These are phyloP conservation scores for Quillaja saponaria DNA, from an alignment of 306 rosid genomes.

Conservation along the genomic window DNA sequence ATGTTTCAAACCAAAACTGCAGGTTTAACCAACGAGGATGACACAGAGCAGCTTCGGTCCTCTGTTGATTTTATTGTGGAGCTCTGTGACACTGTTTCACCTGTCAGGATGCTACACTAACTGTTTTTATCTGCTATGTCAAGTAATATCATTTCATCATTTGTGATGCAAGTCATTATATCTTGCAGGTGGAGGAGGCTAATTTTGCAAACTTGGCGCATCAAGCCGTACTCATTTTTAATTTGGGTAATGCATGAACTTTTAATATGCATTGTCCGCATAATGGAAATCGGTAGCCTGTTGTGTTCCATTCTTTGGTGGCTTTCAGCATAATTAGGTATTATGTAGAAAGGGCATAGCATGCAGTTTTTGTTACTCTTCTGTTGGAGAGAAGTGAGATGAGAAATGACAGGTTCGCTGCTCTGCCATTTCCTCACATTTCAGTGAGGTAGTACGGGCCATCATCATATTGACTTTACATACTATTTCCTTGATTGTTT, in stretches of 20 bases:
- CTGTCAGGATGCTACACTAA: slow-evolving; percentile 43
- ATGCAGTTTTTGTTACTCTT: too few species aligned
- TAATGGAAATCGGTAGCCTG: too few species aligned
- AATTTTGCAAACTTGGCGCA: slow-evolving; percentile 74
- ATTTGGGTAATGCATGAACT: slow-evolving; percentile 10
- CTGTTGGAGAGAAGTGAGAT: slow-evolving; percentile 1
- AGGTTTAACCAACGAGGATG: slow-evolving; percentile 63
- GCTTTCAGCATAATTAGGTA: too few species aligned
- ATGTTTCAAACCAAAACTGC: slow-evolving; percentile 28
- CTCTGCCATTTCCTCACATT: slow-evolving; percentile 11
- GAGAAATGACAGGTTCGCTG: background rate
- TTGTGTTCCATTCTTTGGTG: too few species aligned
- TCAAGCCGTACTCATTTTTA: slow-evolving; percentile 58
- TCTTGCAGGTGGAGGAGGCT: slow-evolving; percentile 55
- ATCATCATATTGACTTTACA: slow-evolving; percentile 6
- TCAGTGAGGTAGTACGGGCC: background rate
- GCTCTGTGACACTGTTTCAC: slow-evolving; percentile 63
- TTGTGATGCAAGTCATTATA: background rate
- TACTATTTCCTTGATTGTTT: too few species aligned
- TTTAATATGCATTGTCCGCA: background rate
- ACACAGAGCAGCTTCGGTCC: slow-evolving; percentile 72
- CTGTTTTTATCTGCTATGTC: background rate
- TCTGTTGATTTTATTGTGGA: slow-evolving; percentile 88
- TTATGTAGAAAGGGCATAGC: too few species aligned
- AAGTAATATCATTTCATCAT: background rate